These are phyloP conservation scores for Parsonsia alboflavescens DNA, from an alignment of 257 asterid species.

Conservation along the genomic window DNA sequence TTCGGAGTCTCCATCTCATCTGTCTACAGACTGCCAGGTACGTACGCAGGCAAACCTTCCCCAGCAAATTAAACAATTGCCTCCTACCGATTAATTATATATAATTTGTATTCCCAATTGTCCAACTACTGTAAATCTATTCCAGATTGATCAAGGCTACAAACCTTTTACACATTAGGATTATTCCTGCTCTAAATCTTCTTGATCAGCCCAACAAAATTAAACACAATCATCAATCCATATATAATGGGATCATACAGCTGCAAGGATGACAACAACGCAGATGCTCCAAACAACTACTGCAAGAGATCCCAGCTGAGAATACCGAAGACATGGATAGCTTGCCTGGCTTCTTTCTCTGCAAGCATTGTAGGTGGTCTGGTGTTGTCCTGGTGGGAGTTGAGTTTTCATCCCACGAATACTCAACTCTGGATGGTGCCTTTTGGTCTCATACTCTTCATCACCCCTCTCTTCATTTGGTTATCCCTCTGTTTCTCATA, in stretches of 20 bases:
- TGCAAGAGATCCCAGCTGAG: not conserved
- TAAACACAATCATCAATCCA: not conserved
- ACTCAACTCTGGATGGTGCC: conserved; percentile 59
- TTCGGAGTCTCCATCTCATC: no score
- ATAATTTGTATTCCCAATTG: no score
- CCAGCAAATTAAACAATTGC: no score
- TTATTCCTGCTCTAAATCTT: no score
- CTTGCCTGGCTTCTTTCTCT: conserved; percentile 27
- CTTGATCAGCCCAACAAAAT: not conserved
- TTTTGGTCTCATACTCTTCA: conserved; percentile 37
- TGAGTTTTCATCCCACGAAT: conserved; percentile 35
- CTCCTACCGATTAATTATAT: no score
- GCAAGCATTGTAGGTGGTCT: conserved; percentile 38
- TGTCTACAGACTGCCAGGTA: not conserved
- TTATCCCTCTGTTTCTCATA: conserved; percentile 29
- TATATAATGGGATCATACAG: not conserved
- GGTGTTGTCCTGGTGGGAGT: conserved; percentile 37
- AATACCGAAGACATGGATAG: conserved; percentile 12
- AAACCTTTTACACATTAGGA: no score
- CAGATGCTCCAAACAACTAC: not conserved
- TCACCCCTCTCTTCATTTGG: conserved; percentile 34
- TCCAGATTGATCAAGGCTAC: no score
- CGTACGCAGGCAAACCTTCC: not conserved
- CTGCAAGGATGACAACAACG: not conserved
- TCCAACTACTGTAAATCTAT: no score